Evolutionary conservation across 2,329 filamentous ascomycete species (phyloP).

Genomic region (Scedosporium dehoogii): DNA sequence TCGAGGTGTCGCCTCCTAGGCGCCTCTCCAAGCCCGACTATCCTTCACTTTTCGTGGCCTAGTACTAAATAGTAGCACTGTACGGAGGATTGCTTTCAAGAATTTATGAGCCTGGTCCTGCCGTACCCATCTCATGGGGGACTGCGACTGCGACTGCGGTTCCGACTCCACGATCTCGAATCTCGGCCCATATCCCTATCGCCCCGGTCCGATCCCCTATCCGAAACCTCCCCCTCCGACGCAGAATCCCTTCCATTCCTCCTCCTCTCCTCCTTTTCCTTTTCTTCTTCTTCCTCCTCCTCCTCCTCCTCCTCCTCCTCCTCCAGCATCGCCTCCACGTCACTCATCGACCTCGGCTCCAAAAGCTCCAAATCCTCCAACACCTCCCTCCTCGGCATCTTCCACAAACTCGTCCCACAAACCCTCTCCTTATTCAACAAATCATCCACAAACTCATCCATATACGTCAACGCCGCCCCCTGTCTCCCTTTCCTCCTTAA

Average conservation of each 20-base stretch:
- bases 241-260: conserved; percentile 11
- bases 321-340: conserved; percentile 62
- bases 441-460: conserved; percentile 94
- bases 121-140: background rate
- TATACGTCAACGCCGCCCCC: conserved; percentile 64
- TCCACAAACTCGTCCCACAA: conserved; percentile 86
- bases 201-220: conserved; percentile 14
- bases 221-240: conserved; percentile 29
- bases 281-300: conserved; percentile 17
- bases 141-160: conserved; percentile 11
- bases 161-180: conserved; percentile 12
- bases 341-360: conserved; percentile 73
- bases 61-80: too few species aligned
- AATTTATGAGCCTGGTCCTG: too few species aligned
- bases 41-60: too few species aligned
- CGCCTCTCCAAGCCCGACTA: too few species aligned
- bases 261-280: conserved; percentile 13
- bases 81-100: too few species aligned
- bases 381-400: conserved; percentile 71
- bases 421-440: conserved; percentile 80
- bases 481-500: conserved; percentile 65
- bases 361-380: conserved; percentile 83
- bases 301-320: conserved; percentile 47
- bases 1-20: too few species aligned
- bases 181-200: conserved; percentile 30